These are phyloP conservation scores for Bondarzewia mesenterica DNA, from an alignment of 1,284 basidiomycete species.

Conservation along the genomic window DNA sequence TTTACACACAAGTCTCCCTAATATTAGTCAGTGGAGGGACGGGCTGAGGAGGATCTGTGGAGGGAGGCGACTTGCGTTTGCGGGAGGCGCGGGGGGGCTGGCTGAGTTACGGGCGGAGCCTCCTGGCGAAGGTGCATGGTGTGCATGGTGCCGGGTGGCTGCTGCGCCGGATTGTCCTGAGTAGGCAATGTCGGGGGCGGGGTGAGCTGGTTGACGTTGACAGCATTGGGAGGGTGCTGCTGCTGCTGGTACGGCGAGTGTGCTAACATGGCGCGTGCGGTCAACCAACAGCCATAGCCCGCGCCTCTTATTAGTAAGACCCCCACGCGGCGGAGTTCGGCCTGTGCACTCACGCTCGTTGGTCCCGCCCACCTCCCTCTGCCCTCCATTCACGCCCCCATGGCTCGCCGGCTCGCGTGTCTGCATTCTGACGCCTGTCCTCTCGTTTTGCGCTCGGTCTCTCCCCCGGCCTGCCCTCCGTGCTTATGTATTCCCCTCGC, in stretches of 20 bases:
- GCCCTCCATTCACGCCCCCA: neutral
- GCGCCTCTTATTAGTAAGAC: slow-evolving; percentile 28
- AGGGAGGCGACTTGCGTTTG: slow-evolving; percentile 30
- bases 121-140: slow-evolving; percentile 62
- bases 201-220: slow-evolving; percentile 20
- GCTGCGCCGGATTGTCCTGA: slow-evolving; percentile 10
- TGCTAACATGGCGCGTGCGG: slow-evolving; percentile 27
- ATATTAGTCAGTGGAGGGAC: no score
- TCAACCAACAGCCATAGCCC: slow-evolving; percentile 16
- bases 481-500: neutral
- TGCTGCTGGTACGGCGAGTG: slow-evolving; percentile 29
- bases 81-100: slow-evolving; percentile 23
- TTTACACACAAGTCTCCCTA: no score
- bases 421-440: neutral
- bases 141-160: slow-evolving; percentile 26
- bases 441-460: neutral
- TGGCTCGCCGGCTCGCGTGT: no score
- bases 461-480: neutral
- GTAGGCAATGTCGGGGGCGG: slow-evolving; percentile 15
- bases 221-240: slow-evolving; percentile 18
- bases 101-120: slow-evolving; percentile 27
- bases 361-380: neutral
- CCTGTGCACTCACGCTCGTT: slow-evolving; percentile 9
- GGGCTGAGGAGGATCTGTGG: slow-evolving; percentile 30
- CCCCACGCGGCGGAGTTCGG: slow-evolving; percentile 17